A percentile compares a stretch with the other conserved stretches of the same genome.
Evolutionary conservation across 306 rosid species (phyloP).

Genomic region (Herpetospermum pedunculosum): DNA sequence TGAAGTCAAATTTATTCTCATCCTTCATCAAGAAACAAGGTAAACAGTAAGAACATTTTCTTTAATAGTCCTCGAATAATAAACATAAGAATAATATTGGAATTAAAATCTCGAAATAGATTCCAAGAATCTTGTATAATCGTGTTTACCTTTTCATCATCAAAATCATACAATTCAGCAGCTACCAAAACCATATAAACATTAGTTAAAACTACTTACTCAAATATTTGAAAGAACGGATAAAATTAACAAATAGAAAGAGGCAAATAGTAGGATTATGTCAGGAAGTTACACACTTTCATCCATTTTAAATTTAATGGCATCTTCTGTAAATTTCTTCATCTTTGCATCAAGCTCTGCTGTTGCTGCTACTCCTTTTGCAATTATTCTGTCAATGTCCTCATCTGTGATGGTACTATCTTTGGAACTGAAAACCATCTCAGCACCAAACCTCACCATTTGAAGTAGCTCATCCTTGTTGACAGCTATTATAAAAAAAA

Average conservation of each 20-base stretch:
- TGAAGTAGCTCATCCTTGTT: conserved; percentile 94
- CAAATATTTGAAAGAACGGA: not conserved
- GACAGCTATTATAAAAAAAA: conserved; percentile 50
- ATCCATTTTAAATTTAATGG: conserved; percentile 98
- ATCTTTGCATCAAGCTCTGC: conserved; percentile 98
- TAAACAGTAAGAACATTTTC: not conserved
- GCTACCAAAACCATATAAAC: conserved; percentile 33
- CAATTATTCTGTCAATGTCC: conserved; percentile 93
- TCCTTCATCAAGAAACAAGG: conserved; percentile 38
- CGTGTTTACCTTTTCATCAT: conserved; percentile 66
- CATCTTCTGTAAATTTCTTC: conserved; percentile 99
- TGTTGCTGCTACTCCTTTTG: conserved; percentile 95
- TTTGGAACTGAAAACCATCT: conserved; percentile 98
- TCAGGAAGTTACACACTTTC: conserved; percentile 46
- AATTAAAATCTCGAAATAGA: not conserved
- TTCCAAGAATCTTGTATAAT: not conserved
- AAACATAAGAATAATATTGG: not conserved
- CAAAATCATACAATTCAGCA: conserved; percentile 94
- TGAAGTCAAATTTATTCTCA: conserved; percentile 81
- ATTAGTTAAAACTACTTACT: conserved; percentile 6
- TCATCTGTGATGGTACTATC: conserved; percentile 94
- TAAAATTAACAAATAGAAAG: conserved; percentile 1
- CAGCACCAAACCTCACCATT: conserved; percentile 99
- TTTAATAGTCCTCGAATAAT: not conserved
- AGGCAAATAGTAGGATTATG: not conserved